These are phyloP conservation scores for Phaseolus lunatus DNA, from an alignment of 306 rosid genomes.

Conservation along the genomic window DNA sequence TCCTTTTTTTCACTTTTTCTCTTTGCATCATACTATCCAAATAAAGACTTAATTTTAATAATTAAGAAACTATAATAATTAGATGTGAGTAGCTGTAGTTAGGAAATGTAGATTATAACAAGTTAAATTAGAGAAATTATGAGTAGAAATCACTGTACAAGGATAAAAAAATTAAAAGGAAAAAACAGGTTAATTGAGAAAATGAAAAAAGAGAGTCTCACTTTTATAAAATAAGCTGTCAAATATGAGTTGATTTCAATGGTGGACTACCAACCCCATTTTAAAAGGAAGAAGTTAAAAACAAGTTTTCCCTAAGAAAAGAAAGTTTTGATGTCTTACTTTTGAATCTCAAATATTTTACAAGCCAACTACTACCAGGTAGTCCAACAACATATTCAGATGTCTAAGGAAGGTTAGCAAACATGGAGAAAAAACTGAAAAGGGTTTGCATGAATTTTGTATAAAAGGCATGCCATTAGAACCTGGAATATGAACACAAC, in stretches of 20 bases:
- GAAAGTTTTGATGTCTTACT: slow-evolving; percentile 36
- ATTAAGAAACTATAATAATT: too few species aligned
- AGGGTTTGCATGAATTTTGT: background rate
- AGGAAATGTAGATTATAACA: too few species aligned
- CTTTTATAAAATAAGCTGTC: too few species aligned
- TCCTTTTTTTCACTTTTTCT: too few species aligned
- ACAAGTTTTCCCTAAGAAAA: background rate
- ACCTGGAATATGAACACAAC: slow-evolving; percentile 5
- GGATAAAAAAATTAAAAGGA: too few species aligned
- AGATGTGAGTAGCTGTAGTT: too few species aligned
- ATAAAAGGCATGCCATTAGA: slow-evolving; percentile 34
- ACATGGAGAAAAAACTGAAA: background rate
- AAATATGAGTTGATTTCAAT: background rate
- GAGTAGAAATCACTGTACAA: too few species aligned
- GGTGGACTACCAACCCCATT: slow-evolving; percentile 26
- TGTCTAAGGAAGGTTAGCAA: slow-evolving; percentile 30
- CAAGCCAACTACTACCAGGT: slow-evolving; percentile 37
- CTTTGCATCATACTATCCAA: too few species aligned
- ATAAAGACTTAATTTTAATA: too few species aligned
- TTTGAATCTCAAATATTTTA: background rate
- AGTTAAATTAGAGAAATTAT: too few species aligned
- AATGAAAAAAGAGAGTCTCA: too few species aligned
- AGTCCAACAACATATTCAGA: background rate
- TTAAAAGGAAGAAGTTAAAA: slow-evolving; percentile 13
- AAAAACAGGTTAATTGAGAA: too few species aligned